Evolutionary conservation across 2,329 filamentous ascomycete genomes (phyloP).

Genomic region (Cordyceps fumosorosea): DNA sequence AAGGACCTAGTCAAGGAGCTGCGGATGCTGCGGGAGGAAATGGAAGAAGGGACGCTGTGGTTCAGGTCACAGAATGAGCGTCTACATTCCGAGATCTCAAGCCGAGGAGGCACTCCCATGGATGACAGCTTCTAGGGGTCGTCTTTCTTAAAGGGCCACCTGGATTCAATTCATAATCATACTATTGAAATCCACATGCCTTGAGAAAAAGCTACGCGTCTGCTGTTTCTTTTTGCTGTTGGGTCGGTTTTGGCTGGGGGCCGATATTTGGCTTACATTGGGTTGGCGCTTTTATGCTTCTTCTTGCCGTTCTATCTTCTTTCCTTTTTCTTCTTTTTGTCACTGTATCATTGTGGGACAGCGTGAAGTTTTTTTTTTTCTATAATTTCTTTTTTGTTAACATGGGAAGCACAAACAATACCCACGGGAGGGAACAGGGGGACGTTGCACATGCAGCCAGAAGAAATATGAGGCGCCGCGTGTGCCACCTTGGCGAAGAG

Average conservation of each 20-base stretch:
- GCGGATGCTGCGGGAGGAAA: slow-evolving; percentile 34
- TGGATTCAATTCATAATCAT: too few relatives aligned
- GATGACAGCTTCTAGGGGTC: slow-evolving; percentile 23
- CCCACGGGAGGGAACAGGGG: background rate
- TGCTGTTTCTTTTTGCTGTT: background rate
- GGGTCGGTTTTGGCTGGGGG: background rate
- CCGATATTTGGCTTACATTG: background rate
- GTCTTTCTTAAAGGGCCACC: background rate
- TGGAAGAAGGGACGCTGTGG: slow-evolving; percentile 42
- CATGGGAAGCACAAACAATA: background rate
- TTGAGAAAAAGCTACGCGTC: background rate
- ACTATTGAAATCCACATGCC: too few relatives aligned
- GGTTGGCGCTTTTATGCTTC: background rate
- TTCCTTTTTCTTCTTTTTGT: background rate
- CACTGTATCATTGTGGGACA: background rate
- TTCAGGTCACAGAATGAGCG: slow-evolving; percentile 38
- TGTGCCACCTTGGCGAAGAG: background rate
- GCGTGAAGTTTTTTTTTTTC: background rate
- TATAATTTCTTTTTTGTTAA: background rate
- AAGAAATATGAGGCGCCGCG: background rate
- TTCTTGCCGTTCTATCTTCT: background rate
- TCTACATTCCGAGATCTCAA: slow-evolving; percentile 31
- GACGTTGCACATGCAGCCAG: background rate
- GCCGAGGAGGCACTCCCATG: slow-evolving; percentile 29
- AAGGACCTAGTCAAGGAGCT: slow-evolving; percentile 35